Evolutionary conservation across 306 rosid species (phyloP), one percentile per base, ranked within the genome.

Genomic region (Castanopsis chinensis): DNA sequence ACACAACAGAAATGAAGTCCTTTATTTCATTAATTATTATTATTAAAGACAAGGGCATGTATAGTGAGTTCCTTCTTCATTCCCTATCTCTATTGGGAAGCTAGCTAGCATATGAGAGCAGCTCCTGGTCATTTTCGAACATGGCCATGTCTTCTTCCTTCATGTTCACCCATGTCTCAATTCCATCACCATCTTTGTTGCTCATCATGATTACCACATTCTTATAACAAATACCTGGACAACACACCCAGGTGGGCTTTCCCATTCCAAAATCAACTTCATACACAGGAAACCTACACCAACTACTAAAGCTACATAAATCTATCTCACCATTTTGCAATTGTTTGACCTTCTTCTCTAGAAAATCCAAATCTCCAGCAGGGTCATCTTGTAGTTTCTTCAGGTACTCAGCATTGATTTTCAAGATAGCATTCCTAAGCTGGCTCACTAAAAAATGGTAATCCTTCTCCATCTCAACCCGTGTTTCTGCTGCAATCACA

Each of bases 271-370:
- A 61, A 61, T 61, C 69, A 4, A 27, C 35, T 25, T 61, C 69
- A 21, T 61, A 13, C 8, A 61, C 20, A 4, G 69, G 69, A 61
- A 81, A 35, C 5, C 61, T 71, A 9, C 41, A 2, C 77, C 58
- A 76, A 25, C 80, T 70, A 6, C 32, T 77, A n/a, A 76, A 81
- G 19, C 32, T n/a, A 37, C 43, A 82, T 17, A 28, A 64, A 15
- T 30, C 28, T 74, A 41, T 61, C 17, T 1, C 77, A 51, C 4
- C 23, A 25, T 32, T 23, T 5, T n/a, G 18, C 3, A 1, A 13
- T 49, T 59, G 58, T 20, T 1, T 6, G 8, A 27, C 0, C 32
- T 2, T 2, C 19, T 56, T 78, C 51, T 6, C 33, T 11, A 2
- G 43, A 12, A 3, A 7, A 7, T 21, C 63, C 72, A 6, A 28